Evolutionary conservation across 805 yeast genomes (phyloP), one percentile per base, ranked within the genome.

Genomic region (Sungouiella blattae): DNA sequence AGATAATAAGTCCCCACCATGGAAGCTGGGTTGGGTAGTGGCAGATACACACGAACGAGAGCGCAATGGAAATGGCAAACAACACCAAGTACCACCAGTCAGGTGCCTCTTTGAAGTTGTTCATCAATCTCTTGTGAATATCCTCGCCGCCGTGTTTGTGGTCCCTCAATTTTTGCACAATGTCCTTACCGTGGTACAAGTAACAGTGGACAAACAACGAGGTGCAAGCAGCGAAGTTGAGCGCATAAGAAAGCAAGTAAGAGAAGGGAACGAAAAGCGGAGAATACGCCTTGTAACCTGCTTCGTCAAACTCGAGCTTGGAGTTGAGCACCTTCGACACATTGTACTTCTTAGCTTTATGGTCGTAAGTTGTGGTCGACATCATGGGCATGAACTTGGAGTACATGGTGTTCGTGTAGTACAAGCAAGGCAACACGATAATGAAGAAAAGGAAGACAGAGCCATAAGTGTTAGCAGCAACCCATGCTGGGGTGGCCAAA

Each of bases 301-400:
- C 41, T 25, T 44, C 44, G 35, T 48, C 41, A 25, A 51, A 34
- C 5, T 37, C 41, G 33, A 43, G 36, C 5, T 44, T 38, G 11
- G 21, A 14, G 34, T 42, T 36, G 26, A 51, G 33, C 16, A 51
- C 52, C 23, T 32, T 42, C 12, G 48, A 26, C 15, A 50, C 52
- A 26, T 51, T 48, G 38, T 42, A 51, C 17, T 38, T 35, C 14
- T 40, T 31, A 9, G 46, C 49, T 15, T 30, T 41, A 22, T 47
- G 49, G 36, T 51, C 56, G 27, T 35, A 51, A 0, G 56, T 46
- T 3, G 51, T 36, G 9, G 54, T 37, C 9, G 47, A 41, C 12
- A 46, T 43, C 41, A 51, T 44, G 5, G 56, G 56, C 47, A 51
- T 41, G 31, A 41, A 51, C 40, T 49, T 46, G 20, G 54, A 47